These are phyloP conservation scores for Globisporangium viniferum DNA, from an alignment of 352 stramenopile species.

Conservation along the genomic window DNA sequence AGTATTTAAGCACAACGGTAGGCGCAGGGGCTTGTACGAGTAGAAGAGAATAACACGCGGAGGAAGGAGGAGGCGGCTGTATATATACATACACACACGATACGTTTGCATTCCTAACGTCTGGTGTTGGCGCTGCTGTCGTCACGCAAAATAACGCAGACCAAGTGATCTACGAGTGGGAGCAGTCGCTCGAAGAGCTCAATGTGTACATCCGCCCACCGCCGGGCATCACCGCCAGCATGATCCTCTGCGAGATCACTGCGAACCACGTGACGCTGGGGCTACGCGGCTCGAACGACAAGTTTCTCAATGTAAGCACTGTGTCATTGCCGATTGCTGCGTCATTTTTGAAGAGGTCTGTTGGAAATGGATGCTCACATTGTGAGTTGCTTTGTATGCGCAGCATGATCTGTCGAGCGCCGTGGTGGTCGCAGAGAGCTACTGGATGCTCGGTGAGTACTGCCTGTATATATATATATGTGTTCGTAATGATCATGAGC, in stretches of 20 bases:
- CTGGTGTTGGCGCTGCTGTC: neutral
- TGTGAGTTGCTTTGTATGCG: neutral
- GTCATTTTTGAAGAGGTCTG: neutral
- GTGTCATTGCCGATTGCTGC: neutral
- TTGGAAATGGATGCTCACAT: neutral
- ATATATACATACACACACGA: constrained; percentile 6
- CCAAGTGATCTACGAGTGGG: constrained; percentile 95
- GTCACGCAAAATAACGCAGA: constrained; percentile 31
- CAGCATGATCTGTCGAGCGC: constrained; percentile 90
- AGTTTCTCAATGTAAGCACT: constrained; percentile 89
- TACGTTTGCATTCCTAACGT: neutral
- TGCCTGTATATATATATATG: neutral
- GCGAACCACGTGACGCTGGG: constrained; percentile 88
- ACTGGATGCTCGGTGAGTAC: constrained; percentile 92
- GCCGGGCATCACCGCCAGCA: constrained; percentile 67
- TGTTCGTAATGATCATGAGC: neutral
- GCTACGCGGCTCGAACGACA: constrained; percentile 81
- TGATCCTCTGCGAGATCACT: constrained; percentile 89
- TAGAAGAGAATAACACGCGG: neutral
- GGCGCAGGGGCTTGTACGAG: constrained; percentile 12
- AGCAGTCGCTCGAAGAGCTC: constrained; percentile 94
- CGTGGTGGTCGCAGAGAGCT: constrained; percentile 93
- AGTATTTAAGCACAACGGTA: constrained; percentile 71
- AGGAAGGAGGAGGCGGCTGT: neutral
- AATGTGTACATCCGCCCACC: constrained; percentile 95